Conservation (phyloP, 1,284 basidiomycete species). For the Marasmius tenuissimus region DNA sequence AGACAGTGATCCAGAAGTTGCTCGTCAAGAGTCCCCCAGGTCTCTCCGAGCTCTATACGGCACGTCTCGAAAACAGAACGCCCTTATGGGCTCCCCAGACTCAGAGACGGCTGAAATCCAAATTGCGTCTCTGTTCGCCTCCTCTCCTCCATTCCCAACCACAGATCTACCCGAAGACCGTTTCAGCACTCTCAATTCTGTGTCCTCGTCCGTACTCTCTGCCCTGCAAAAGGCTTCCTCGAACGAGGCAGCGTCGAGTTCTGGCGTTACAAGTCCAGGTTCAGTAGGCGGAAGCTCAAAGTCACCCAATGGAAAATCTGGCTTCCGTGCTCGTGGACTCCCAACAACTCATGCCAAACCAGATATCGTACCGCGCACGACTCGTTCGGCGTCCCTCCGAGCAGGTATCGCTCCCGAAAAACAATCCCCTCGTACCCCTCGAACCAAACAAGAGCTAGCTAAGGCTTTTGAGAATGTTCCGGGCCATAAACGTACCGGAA, state of each 20-base stretch:
- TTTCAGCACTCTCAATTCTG: slow-evolving; percentile 43
- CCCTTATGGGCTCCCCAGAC: slow-evolving; percentile 69
- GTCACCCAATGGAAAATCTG: slow-evolving; percentile 39
- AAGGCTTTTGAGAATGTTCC: slow-evolving; percentile 74
- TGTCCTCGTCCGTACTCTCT: slow-evolving; percentile 46
- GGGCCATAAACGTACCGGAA: slow-evolving; percentile 77
- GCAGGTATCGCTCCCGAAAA: slow-evolving; percentile 43
- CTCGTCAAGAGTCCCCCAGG: slow-evolving; percentile 53
- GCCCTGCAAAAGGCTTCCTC: slow-evolving; percentile 39
- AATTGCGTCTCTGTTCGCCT: slow-evolving; percentile 73
- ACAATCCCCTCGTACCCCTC: slow-evolving; percentile 26
- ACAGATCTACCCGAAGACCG: slow-evolving; percentile 57
- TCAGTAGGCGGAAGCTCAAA: slow-evolving; percentile 34
- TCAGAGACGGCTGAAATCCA: slow-evolving; percentile 67
- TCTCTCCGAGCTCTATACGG: slow-evolving; percentile 72
- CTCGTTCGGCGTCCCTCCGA: slow-evolving; percentile 75
- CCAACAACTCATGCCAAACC: slow-evolving; percentile 63
- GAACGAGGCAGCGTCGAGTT: slow-evolving; percentile 42
- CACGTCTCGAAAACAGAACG: slow-evolving; percentile 53
- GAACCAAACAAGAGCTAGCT: slow-evolving; percentile 57
- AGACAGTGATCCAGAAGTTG: slow-evolving; percentile 55
- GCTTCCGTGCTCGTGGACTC: slow-evolving; percentile 72
- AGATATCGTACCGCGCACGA: slow-evolving; percentile 75
- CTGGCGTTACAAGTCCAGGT: slow-evolving; percentile 42
- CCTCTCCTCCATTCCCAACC: slow-evolving; percentile 73